phyloP scores from a whole-genome alignment of 768 basidiomycete genomes.

The Suillus subaureus region DNA sequence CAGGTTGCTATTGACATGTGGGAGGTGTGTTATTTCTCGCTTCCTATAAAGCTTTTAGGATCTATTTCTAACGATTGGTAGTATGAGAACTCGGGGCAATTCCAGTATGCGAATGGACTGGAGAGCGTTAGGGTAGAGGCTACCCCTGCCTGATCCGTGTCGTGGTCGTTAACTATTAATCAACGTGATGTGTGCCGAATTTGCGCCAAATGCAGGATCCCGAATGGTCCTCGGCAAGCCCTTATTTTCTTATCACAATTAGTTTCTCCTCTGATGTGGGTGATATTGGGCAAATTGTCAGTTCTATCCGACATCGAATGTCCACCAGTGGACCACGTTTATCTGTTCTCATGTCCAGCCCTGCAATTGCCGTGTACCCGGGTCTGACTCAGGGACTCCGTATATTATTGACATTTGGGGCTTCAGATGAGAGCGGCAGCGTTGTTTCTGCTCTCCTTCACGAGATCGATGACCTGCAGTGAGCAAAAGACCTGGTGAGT shows the following conservation, averaged over 20 bases:
- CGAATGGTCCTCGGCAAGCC: too few relatives aligned
- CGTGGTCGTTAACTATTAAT: not conserved
- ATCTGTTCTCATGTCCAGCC: too few relatives aligned
- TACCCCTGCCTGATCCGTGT: not conserved
- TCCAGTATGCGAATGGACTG: constrained; percentile 72
- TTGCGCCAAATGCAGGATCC: not conserved
- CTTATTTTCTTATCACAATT: too few relatives aligned
- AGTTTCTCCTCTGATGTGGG: not conserved
- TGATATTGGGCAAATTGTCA: not conserved
- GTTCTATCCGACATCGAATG: too few relatives aligned
- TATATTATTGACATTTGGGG: too few relatives aligned
- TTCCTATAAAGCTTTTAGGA: not conserved
- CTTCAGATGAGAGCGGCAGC: too few relatives aligned
- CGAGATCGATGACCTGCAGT: too few relatives aligned
- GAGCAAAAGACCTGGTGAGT: too few relatives aligned
- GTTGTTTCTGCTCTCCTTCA: too few relatives aligned
- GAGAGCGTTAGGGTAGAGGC: constrained; percentile 17
- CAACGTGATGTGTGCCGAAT: not conserved
- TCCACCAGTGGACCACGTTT: too few relatives aligned
- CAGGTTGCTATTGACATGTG: constrained; percentile 97
- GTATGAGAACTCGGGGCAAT: constrained; percentile 82
- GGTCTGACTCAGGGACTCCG: too few relatives aligned
- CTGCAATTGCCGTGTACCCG: too few relatives aligned
- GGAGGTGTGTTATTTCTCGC: constrained; percentile 58
- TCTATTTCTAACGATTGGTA: constrained; percentile 26